Evolutionary conservation across 2,329 filamentous ascomycete species (phyloP).

Genomic region (Fonsecaea multimorphosa): DNA sequence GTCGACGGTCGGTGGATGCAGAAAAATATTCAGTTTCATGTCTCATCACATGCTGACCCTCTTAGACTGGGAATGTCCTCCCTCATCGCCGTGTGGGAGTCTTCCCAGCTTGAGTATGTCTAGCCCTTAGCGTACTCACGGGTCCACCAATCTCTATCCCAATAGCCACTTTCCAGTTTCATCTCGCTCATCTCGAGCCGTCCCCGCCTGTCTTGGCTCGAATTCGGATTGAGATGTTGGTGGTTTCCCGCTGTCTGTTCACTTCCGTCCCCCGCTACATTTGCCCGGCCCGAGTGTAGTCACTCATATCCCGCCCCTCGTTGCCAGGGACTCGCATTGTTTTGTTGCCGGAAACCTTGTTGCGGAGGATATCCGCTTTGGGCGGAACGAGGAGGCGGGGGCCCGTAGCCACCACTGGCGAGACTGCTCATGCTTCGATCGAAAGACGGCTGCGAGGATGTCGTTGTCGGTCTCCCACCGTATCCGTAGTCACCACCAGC

Average conservation of each 20-base stretch:
- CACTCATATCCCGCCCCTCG: conserved; percentile 69
- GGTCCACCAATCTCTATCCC: conserved; percentile 41
- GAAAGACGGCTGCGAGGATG: conserved; percentile 41
- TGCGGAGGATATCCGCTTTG: conserved; percentile 40
- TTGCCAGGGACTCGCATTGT: conserved; percentile 67
- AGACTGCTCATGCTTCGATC: conserved; percentile 40
- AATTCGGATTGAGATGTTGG: background rate
- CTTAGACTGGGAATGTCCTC: background rate
- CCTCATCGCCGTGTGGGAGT: background rate
- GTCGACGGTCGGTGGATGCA: conserved; percentile 8
- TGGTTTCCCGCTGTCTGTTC: conserved; percentile 16
- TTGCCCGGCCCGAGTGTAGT: conserved; percentile 44
- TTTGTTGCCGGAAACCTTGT: conserved; percentile 53
- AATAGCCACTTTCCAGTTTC: conserved; percentile 36
- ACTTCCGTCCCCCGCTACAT: background rate
- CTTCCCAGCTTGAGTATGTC: background rate
- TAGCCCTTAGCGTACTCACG: conserved; percentile 22
- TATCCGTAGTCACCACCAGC: conserved; percentile 35
- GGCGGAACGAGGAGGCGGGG: conserved; percentile 38
- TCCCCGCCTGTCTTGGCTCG: conserved; percentile 27
- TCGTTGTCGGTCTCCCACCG: conserved; percentile 36
- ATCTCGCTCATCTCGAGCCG: conserved; percentile 32
- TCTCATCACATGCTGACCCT: conserved; percentile 23
- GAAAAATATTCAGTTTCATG: conserved; percentile 14
- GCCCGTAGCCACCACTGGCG: conserved; percentile 21